Conservation (phyloP, 1,284 basidiomycete species). For the Apiotrichum montevideense region DNA sequence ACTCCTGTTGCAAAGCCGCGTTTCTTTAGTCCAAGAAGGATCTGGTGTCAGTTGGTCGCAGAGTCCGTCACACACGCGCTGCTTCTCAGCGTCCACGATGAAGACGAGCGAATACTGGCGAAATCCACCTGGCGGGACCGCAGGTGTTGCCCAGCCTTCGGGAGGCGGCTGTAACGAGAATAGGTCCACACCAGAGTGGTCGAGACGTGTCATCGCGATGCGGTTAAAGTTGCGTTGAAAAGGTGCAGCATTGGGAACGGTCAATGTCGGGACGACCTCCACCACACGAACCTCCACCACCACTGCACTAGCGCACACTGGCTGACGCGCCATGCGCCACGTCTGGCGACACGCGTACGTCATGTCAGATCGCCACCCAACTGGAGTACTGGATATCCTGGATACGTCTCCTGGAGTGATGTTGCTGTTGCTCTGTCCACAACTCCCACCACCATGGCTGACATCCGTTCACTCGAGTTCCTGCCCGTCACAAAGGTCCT, state of each 20-base stretch:
- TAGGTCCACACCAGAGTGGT: background rate
- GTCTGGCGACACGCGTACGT: background rate
- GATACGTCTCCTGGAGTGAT: too few relatives aligned
- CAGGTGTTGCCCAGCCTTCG: background rate
- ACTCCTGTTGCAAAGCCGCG: constrained; percentile 60
- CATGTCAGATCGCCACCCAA: background rate
- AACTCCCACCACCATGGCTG: background rate
- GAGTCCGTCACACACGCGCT: background rate
- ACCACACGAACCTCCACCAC: too few relatives aligned
- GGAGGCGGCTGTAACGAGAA: background rate
- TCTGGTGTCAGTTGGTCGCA: constrained; percentile 27
- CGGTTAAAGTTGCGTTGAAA: background rate
- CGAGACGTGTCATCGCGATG: background rate
- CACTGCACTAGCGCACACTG: too few relatives aligned
- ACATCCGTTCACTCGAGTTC: background rate
- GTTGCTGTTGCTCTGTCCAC: background rate
- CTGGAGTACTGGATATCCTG: background rate
- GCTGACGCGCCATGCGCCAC: background rate
- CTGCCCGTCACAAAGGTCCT: constrained; percentile 19
- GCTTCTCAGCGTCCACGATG: background rate
- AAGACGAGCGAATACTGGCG: background rate
- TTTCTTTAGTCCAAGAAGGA: constrained; percentile 65
- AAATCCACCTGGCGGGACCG: background rate
- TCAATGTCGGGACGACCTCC: too few relatives aligned
- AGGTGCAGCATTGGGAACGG: background rate